These are phyloP conservation scores for Stygiomarasmius scandens DNA, from an alignment of 1,284 basidiomycete species.

Conservation along the genomic window DNA sequence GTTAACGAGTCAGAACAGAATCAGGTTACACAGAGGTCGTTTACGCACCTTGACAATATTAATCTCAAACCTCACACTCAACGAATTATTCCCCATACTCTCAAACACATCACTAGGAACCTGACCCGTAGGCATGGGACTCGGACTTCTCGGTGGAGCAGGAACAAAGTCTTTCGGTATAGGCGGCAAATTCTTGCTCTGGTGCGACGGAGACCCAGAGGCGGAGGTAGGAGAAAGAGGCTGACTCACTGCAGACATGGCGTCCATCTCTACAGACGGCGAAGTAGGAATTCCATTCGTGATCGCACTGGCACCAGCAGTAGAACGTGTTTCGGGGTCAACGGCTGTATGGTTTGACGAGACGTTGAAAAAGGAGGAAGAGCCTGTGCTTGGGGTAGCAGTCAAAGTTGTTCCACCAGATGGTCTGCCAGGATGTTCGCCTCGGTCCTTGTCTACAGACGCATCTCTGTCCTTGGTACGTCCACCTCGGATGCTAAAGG, in stretches of 20 bases:
- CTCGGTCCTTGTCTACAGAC: conserved; percentile 35
- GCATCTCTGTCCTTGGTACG: conserved; percentile 44
- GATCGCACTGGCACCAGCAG: conserved; percentile 11
- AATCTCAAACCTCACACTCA: conserved; percentile 92
- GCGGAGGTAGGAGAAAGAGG: conserved; percentile 23
- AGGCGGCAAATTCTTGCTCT: conserved; percentile 68
- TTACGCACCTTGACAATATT: conserved; percentile 87
- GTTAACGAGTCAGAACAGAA: conserved; percentile 9
- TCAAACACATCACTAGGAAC: conserved; percentile 74
- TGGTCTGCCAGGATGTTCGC: conserved; percentile 47
- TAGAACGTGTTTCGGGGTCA: conserved; percentile 11
- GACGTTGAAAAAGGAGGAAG: conserved; percentile 81
- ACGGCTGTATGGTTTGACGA: conserved; percentile 56
- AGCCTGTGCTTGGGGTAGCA: conserved; percentile 69
- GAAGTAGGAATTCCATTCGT: conserved; percentile 19
- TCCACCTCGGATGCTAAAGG: conserved; percentile 43
- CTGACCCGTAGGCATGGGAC: conserved; percentile 61
- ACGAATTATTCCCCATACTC: conserved; percentile 68
- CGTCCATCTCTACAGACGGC: conserved; percentile 31
- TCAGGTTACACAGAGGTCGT: neutral
- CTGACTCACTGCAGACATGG: conserved; percentile 24
- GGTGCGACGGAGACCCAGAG: conserved; percentile 42
- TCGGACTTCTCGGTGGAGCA: conserved; percentile 40
- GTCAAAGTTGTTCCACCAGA: conserved; percentile 57
- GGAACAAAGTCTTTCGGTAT: conserved; percentile 71